Conservation (phyloP, 2,329 filamentous ascomycete species). For the Beauveria bassiana region DNA sequence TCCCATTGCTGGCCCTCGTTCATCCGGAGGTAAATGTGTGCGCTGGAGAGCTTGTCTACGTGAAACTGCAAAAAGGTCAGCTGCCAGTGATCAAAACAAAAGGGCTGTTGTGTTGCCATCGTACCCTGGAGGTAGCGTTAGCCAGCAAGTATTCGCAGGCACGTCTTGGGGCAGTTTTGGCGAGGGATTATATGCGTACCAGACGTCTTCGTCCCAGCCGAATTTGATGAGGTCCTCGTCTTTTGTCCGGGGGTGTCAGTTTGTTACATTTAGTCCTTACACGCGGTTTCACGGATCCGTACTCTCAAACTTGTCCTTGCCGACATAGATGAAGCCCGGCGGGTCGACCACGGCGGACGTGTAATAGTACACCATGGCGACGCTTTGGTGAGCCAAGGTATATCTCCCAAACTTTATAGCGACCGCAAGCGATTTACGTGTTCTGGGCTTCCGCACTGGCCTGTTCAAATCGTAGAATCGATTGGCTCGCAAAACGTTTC, state of each 20-base stretch:
- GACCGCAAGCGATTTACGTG: background rate
- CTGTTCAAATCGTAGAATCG: background rate
- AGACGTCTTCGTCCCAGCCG: conserved; percentile 92
- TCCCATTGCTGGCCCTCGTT: conserved; percentile 78
- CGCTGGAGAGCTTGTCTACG: conserved; percentile 92
- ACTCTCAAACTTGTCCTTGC: conserved; percentile 99
- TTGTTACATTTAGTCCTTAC: background rate
- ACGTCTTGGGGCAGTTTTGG: background rate
- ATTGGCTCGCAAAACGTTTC: background rate
- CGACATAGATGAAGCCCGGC: conserved; percentile 84
- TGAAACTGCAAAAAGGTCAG: conserved; percentile 59
- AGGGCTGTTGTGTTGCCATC: background rate
- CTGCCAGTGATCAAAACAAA: background rate
- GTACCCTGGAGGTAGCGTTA: conserved; percentile 20
- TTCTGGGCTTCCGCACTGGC: background rate
- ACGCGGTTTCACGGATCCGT: conserved; percentile 26
- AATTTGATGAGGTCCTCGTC: conserved; percentile 95
- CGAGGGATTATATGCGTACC: conserved; percentile 44
- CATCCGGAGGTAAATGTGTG: conserved; percentile 90
- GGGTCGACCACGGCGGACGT: conserved; percentile 78
- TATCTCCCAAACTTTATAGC: no score
- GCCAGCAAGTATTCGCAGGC: background rate
- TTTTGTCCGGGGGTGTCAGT: conserved; percentile 30
- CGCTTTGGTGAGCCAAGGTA: background rate
- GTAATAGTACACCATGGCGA: conserved; percentile 88